These are phyloP conservation scores for Penicillium nordicum DNA, from an alignment of 2,329 filamentous ascomycete genomes.

Conservation along the genomic window DNA sequence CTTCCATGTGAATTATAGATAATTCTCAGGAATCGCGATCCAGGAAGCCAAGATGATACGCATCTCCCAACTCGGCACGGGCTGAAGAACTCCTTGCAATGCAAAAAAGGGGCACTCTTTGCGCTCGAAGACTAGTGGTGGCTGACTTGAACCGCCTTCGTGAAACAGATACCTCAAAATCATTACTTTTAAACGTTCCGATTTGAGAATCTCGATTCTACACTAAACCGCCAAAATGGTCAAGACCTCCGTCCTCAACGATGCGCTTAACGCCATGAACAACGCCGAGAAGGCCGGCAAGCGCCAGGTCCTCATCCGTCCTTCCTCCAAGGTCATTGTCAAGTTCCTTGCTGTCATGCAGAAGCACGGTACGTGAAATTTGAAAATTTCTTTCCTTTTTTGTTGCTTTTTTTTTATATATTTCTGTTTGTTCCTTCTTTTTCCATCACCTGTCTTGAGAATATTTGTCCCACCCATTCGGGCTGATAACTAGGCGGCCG, in stretches of 20 bases:
- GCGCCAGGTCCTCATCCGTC: constrained; percentile 97
- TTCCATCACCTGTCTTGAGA: neutral
- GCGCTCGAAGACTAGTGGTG: constrained; percentile 62
- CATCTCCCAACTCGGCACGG: constrained; percentile 50
- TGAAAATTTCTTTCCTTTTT: neutral
- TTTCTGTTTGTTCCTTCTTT: constrained; percentile 1
- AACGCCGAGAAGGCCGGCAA: constrained; percentile 99
- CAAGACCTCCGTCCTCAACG: constrained; percentile 98
- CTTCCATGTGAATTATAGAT: constrained; percentile 13
- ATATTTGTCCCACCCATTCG: constrained; percentile 54
- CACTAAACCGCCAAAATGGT: constrained; percentile 79
- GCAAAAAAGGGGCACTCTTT: constrained; percentile 61
- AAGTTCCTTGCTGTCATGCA: constrained; percentile 99
- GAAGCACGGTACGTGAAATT: constrained; percentile 78
- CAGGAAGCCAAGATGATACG: constrained; percentile 40
- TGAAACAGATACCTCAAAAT: constrained; percentile 38
- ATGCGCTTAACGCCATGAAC: constrained; percentile 99
- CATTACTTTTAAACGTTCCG: constrained; percentile 30
- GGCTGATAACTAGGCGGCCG: constrained; percentile 99
- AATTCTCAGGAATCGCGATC: constrained; percentile 6
- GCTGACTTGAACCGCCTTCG: constrained; percentile 49
- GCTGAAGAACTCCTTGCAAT: constrained; percentile 64
- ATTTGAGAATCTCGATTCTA: constrained; percentile 51
- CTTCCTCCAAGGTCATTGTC: constrained; percentile 98
- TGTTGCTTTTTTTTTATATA: neutral